Evolutionary conservation across 768 basidiomycete species (phyloP), one percentile per base, ranked within the genome.

Genomic region (Pilatotrama ljubarskyi): DNA sequence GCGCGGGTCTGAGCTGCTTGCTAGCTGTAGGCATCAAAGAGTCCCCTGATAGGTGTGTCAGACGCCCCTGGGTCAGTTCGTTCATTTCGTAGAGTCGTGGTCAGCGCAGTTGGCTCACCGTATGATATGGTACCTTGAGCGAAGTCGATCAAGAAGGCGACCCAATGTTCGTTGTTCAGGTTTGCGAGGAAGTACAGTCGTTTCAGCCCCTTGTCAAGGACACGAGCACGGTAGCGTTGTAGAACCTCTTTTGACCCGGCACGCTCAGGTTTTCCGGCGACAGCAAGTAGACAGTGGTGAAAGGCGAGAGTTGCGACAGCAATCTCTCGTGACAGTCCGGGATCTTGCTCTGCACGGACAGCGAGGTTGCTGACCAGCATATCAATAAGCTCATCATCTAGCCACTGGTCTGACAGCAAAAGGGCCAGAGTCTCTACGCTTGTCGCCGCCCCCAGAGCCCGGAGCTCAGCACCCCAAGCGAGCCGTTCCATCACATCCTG

Each of bases 81-180:
- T n/a, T 47, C 25, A 47, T 11, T 13, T 6, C 5, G 9, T 47
- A 13, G 11, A 13, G 20, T 9, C 9, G 9, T 6, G 3, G 6
- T 22, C 22, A 44, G 25, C 6, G 6, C 6, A 44, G 25, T 3
- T 7, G 10, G 10, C 62, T 29, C 11, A 63, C 64, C 64, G 41
- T 59, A 60, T 2, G 32, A 18, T 14, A 66, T 54, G 1, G 9
- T 24, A 2, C 24, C 37, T 15, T 32, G n/a, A 9, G 36, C 18
- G 32, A 63, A 64, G 47, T 66, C 55, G 20, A 64, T 18, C 20
- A 44, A 8, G n/a, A 59, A 55, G 0, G 58, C 17, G 20, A 66
- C 35, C 64, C 64, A 66, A 49, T 66, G 64, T 3, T 37, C 49
- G 2, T 26, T 18, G 15, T 60, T 47, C 18, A 66, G 14, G 15